These are phyloP conservation scores for Colletotrichum sp. DNA, from an alignment of 2,329 filamentous ascomycete genomes.

Conservation along the genomic window DNA sequence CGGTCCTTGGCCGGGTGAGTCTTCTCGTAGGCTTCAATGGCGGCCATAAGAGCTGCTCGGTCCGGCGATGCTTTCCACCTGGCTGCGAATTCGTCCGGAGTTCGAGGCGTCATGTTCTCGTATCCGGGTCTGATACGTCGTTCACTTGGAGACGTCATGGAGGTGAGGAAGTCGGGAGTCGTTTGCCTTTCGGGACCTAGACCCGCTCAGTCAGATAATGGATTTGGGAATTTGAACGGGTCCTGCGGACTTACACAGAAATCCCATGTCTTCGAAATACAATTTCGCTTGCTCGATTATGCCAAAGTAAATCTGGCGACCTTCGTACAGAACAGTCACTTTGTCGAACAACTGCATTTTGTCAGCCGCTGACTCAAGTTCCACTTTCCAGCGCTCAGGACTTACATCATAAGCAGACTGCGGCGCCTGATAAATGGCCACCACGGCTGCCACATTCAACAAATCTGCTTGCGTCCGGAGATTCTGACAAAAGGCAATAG, in stretches of 20 bases:
- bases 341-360: conserved; percentile 59
- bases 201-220: not conserved
- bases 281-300: conserved; percentile 58
- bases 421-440: conserved; percentile 25
- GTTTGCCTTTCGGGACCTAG: conserved; percentile 51
- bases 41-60: not conserved
- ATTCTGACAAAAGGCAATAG: conserved; percentile 59
- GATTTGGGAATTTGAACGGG: accelerated
- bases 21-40: not conserved
- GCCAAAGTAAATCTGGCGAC: conserved; percentile 71
- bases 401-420: conserved; percentile 24
- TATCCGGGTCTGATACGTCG: conserved; percentile 63
- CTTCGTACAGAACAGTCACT: conserved; percentile 67
- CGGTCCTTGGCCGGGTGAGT: conserved; percentile 4
- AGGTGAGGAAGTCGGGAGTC: conserved; percentile 75
- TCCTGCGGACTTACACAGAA: conserved; percentile 46
- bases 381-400: no score
- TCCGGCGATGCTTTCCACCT: conserved; percentile 14
- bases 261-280: conserved; percentile 62
- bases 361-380: not conserved
- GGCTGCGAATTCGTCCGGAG: conserved; percentile 56
- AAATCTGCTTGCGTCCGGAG: conserved; percentile 48
- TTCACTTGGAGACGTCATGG: conserved; percentile 69
- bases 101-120: conserved; percentile 58
- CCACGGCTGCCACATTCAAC: conserved; percentile 17